Evolutionary conservation across 352 stramenopile species (phyloP).

Genomic region (Phytophthora fragariaefolia): DNA sequence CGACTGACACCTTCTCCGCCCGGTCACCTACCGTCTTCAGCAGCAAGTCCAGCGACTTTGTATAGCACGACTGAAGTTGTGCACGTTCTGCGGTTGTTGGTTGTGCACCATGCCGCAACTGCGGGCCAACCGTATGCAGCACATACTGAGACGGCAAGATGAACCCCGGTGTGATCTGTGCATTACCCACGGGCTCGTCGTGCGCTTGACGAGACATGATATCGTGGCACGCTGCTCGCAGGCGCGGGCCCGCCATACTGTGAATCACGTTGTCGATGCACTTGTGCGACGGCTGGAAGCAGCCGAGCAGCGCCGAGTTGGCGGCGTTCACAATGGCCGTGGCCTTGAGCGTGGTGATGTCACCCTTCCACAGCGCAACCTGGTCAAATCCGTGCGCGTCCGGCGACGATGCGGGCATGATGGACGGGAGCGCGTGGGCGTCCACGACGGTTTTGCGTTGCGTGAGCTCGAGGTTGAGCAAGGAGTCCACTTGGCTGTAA

Average conservation of each 20-base stretch:
- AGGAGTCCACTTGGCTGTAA: slow-evolving; percentile 42
- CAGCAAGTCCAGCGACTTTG: slow-evolving; percentile 51
- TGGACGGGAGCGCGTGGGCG: slow-evolving; percentile 17
- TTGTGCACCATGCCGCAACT: slow-evolving; percentile 41
- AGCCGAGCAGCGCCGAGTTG: slow-evolving; percentile 69
- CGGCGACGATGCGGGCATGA: slow-evolving; percentile 6
- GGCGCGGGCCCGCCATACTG: slow-evolving; percentile 57
- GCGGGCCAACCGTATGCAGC: slow-evolving; percentile 69
- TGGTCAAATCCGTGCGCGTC: slow-evolving; percentile 34
- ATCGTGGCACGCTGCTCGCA: slow-evolving; percentile 59
- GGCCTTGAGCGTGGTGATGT: slow-evolving; percentile 66
- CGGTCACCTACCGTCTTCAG: slow-evolving; percentile 36
- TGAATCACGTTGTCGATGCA: slow-evolving; percentile 86
- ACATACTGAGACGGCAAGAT: slow-evolving; percentile 56
- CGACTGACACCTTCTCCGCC: slow-evolving; percentile 38
- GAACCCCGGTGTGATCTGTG: slow-evolving; percentile 70
- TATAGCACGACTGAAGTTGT: slow-evolving; percentile 59
- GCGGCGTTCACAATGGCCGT: slow-evolving; percentile 77
- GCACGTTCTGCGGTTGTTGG: slow-evolving; percentile 34
- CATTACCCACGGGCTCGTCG: slow-evolving; percentile 47
- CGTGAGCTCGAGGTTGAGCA: slow-evolving; percentile 36
- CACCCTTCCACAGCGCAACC: slow-evolving; percentile 66
- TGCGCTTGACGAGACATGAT: slow-evolving; percentile 50
- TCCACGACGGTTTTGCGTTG: slow-evolving; percentile 31
- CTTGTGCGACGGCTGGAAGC: slow-evolving; percentile 71